Conservation (phyloP, 2,329 filamentous ascomycete species). For the Elsinoe australis region DNA sequence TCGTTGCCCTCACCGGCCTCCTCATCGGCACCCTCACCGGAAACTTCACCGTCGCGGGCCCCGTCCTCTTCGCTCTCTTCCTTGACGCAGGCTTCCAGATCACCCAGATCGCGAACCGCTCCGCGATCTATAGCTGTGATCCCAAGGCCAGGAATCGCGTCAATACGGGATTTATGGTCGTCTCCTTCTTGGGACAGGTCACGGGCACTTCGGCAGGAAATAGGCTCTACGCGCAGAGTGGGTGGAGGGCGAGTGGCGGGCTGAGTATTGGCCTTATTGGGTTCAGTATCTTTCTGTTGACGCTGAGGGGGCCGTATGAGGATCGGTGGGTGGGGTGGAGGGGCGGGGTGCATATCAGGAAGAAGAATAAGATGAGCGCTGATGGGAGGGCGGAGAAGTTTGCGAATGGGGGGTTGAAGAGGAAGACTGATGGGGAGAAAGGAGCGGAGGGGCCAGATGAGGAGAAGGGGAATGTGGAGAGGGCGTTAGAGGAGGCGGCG, state of each 20-base stretch:
- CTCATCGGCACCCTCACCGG: constrained; percentile 63
- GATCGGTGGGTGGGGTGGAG: constrained; percentile 53
- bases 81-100: constrained; percentile 67
- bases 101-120: constrained; percentile 64
- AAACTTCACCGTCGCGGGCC: constrained; percentile 58
- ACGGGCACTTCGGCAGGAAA: constrained; percentile 53
- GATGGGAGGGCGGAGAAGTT: constrained; percentile 32
- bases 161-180: constrained; percentile 77
- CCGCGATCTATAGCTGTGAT: constrained; percentile 62
- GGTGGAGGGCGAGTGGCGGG: constrained; percentile 52
- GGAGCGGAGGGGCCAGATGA: constrained; percentile 24
- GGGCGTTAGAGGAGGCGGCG: constrained; percentile 23
- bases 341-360: constrained; percentile 48
- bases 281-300: constrained; percentile 22
- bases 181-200: constrained; percentile 66
- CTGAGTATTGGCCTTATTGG: constrained; percentile 50
- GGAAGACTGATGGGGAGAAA: constrained; percentile 3
- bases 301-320: constrained; percentile 49
- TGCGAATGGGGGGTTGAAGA: not conserved
- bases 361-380: constrained; percentile 34
- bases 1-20: constrained; percentile 53
- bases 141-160: constrained; percentile 65
- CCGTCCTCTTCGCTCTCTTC: constrained; percentile 62
- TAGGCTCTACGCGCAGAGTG: constrained; percentile 47
- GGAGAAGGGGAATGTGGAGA: constrained; percentile 24